Percentiles rank a stretch among this genome's conserved stretches.
Conservation (phyloP, 2,329 filamentous ascomycete genomes). For the Cadophora sp. region DNA sequence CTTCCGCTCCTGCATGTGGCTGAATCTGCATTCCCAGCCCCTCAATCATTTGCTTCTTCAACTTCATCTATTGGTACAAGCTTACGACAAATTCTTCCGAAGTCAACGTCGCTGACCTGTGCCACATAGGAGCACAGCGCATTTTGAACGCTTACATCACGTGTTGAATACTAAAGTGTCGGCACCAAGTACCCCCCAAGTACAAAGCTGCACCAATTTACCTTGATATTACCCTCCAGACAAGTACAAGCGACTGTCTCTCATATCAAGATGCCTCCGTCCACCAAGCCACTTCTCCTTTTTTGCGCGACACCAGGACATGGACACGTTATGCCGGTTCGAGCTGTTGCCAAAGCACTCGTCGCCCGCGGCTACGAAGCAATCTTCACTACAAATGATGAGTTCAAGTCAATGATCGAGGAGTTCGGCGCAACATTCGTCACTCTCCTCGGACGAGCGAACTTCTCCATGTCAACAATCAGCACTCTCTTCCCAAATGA, state of each 20-base stretch:
- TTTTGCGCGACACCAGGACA: conserved; percentile 21
- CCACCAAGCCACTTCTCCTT: conserved; percentile 18
- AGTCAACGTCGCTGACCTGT: conserved; percentile 3
- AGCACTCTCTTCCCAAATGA: conserved; percentile 23
- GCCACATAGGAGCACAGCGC: background rate
- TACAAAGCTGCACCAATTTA: background rate
- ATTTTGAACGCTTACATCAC: background rate
- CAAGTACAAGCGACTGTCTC: background rate
- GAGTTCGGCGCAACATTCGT: conserved; percentile 49
- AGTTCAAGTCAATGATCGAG: conserved; percentile 46
- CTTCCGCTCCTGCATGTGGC: background rate
- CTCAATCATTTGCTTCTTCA: background rate
- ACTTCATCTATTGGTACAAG: background rate
- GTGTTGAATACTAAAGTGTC: background rate
- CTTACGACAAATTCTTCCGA: background rate
- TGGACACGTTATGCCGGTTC: conserved; percentile 31
- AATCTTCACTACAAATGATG: conserved; percentile 49
- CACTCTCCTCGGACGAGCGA: conserved; percentile 36
- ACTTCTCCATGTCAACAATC: conserved; percentile 24
- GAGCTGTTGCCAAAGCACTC: conserved; percentile 29
- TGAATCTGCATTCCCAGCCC: background rate
- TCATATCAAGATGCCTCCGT: background rate
- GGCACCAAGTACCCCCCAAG: too few species aligned
- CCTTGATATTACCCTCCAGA: background rate
- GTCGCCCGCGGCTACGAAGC: conserved; percentile 49